phyloP scores from a whole-genome alignment of 345 rosid species.

The Eucalyptus caleyi region DNA sequence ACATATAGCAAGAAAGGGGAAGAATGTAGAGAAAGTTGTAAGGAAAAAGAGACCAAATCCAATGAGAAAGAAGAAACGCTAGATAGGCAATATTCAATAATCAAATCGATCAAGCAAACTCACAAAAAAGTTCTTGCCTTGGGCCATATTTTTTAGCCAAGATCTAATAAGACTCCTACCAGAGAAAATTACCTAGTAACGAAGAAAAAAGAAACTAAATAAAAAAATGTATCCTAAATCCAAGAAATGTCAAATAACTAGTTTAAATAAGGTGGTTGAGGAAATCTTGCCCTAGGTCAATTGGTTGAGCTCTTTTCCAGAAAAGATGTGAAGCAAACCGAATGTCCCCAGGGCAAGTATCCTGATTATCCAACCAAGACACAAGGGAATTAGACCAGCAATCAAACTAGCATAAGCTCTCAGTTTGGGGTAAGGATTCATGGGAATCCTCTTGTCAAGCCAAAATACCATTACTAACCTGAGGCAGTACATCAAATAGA shows the following conservation, averaged over 20 bases:
- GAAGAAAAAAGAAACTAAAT: background rate
- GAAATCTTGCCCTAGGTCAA: background rate
- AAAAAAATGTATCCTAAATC: background rate
- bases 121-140: background rate
- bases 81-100: background rate
- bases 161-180: background rate
- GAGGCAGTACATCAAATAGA: background rate
- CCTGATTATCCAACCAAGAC: background rate
- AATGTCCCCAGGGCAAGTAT: background rate
- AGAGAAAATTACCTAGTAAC: background rate
- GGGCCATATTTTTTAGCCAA: background rate
- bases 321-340: background rate
- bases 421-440: background rate
- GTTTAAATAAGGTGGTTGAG: background rate
- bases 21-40: background rate
- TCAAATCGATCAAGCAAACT: background rate
- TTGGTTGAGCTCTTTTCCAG: background rate
- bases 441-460: background rate
- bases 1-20: background rate
- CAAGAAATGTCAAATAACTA: background rate
- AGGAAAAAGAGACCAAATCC: background rate
- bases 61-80: background rate
- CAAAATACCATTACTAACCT: background rate
- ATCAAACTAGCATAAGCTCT: background rate
- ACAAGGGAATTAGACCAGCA: background rate